These are phyloP conservation scores for Homolaphlyctis polyrhiza DNA, from an alignment of 371 early-diverging fungal genomes.

Conservation along the genomic window DNA sequence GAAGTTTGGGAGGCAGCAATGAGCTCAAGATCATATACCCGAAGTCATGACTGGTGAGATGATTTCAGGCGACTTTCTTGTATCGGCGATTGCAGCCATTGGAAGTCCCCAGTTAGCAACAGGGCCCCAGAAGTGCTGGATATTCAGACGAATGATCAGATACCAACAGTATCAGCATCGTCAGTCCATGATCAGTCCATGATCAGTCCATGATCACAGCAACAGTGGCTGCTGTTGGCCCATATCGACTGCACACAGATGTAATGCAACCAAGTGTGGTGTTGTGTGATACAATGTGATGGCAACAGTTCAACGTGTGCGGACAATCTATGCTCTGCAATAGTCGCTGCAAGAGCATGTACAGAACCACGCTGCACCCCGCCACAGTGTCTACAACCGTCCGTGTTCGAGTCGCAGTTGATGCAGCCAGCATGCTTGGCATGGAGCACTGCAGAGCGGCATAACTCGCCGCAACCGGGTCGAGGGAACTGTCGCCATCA, in stretches of 20 bases:
- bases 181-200: background rate
- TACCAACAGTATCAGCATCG: background rate
- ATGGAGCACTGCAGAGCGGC: background rate
- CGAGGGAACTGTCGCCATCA: background rate
- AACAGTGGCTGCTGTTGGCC: too few species aligned
- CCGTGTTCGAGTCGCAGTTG: too few species aligned
- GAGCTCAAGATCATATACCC: background rate
- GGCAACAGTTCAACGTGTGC: too few species aligned
- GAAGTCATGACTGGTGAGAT: conserved; percentile 94
- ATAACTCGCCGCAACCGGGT: background rate
- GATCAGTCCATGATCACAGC: background rate
- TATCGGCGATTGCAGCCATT: conserved; percentile 88
- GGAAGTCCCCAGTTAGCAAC: conserved; percentile 98
- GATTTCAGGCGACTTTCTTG: conserved; percentile 82
- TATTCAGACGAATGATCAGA: background rate
- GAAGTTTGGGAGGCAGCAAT: background rate
- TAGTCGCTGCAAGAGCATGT: too few species aligned
- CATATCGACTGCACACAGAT: too few species aligned
- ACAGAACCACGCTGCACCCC: too few species aligned
- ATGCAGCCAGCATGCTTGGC: too few species aligned
- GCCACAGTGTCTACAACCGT: too few species aligned
- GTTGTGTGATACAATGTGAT: background rate
- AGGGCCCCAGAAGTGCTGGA: conserved; percentile 84
- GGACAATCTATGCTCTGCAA: too few species aligned
- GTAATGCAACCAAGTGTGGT: conserved; percentile 10